phyloP scores from a whole-genome alignment of 139 green algal species.

The Desmodesmus armatus region DNA sequence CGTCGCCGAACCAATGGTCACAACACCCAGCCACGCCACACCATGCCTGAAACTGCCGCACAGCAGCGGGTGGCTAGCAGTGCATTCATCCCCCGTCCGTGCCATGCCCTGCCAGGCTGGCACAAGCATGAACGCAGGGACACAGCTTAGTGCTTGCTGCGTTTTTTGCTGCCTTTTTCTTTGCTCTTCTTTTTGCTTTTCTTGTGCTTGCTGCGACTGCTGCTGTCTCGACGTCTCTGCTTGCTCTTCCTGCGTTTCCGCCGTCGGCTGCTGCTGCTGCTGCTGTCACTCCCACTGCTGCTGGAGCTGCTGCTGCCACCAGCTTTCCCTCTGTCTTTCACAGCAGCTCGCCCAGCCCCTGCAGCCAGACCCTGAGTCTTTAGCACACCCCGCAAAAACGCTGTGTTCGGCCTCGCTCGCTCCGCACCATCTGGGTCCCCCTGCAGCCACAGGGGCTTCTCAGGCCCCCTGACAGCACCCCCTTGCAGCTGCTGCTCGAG shows the following conservation, averaged over 20 bases:
- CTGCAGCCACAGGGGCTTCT: slow-evolving; percentile 43
- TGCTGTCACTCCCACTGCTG: background rate
- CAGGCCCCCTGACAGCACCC: slow-evolving; percentile 43
- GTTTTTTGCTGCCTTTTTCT: background rate
- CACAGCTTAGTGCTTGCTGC: background rate
- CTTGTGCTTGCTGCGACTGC: slow-evolving; percentile 18
- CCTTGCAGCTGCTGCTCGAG: slow-evolving; percentile 7
- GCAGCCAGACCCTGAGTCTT: background rate
- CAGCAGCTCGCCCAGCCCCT: background rate
- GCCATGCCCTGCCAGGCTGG: too few species aligned
- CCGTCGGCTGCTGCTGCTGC: background rate
- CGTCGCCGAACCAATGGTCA: too few species aligned
- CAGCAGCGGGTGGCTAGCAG: too few species aligned
- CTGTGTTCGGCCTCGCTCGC: background rate
- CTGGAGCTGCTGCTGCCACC: background rate
- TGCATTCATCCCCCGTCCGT: too few species aligned
- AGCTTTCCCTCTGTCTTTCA: background rate
- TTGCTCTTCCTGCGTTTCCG: background rate
- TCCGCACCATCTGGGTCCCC: background rate
- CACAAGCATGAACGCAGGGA: too few species aligned
- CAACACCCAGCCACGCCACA: too few species aligned
- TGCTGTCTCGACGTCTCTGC: background rate
- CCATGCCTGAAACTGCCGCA: too few species aligned
- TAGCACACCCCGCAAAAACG: slow-evolving; percentile 6
- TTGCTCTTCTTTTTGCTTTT: slow-evolving; percentile 18